phyloP scores from a whole-genome alignment of 1,284 basidiomycete genomes.

The Ustilago curta region DNA sequence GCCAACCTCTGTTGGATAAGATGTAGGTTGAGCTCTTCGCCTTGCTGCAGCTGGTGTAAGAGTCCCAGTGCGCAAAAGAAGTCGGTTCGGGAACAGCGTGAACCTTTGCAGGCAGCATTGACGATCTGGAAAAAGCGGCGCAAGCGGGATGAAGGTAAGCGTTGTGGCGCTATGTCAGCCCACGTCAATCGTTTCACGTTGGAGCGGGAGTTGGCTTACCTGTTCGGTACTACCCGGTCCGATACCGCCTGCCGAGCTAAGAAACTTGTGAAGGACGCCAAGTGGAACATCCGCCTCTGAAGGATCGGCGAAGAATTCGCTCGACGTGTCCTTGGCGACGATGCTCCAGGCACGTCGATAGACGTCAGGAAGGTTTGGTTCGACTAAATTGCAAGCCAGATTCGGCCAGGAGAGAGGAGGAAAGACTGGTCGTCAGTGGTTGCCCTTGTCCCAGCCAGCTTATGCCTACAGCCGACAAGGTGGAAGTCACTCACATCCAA shows the following conservation, averaged over 20 bases:
- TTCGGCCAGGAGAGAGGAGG: background rate
- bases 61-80: constrained; percentile 40
- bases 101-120: constrained; percentile 36
- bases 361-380: constrained; percentile 31
- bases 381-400: constrained; percentile 14
- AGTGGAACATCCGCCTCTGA: constrained; percentile 30
- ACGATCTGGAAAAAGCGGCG: constrained; percentile 17
- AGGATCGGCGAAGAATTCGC: constrained; percentile 10
- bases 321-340: background rate
- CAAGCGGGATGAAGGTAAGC: background rate
- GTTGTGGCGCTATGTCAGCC: background rate
- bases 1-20: constrained; percentile 15
- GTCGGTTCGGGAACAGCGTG: constrained; percentile 38
- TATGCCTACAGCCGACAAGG: background rate
- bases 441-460: background rate
- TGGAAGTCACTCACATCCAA: constrained; percentile 22
- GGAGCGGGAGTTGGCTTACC: constrained; percentile 5
- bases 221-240: constrained; percentile 24
- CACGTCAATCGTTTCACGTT: background rate
- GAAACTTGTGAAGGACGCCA: constrained; percentile 32
- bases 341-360: constrained; percentile 26
- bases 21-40: constrained; percentile 22
- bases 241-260: constrained; percentile 30
- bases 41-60: constrained; percentile 33
- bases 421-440: background rate